Percentiles rank a stretch among this genome's conserved stretches.
phyloP scores from a whole-genome alignment of 164 flowering plant species.

The Tinospora cordifolia region DNA sequence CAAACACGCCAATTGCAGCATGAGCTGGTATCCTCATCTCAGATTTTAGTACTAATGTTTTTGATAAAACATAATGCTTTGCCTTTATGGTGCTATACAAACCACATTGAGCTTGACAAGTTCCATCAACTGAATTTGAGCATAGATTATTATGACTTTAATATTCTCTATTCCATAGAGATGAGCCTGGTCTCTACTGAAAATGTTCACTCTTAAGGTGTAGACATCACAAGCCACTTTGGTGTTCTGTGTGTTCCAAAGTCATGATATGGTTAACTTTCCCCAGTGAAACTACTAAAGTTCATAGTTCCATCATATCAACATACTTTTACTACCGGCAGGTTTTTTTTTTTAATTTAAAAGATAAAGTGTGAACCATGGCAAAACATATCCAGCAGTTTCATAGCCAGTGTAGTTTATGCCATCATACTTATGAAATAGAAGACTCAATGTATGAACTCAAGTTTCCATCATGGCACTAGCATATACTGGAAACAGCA shows the following conservation, averaged over 20 bases:
- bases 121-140: too few relatives aligned
- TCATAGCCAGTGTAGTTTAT: neutral
- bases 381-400: neutral
- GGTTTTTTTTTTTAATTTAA: too few relatives aligned
- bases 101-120: too few relatives aligned
- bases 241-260: too few relatives aligned
- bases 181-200: too few relatives aligned
- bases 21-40: conserved; percentile 53
- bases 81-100: neutral
- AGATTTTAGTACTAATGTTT: neutral
- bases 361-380: too few relatives aligned
- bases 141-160: too few relatives aligned
- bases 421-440: neutral
- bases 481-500: neutral
- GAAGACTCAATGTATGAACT: too few relatives aligned
- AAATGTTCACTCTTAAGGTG: too few relatives aligned
- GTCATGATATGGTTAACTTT: too few relatives aligned
- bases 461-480: neutral
- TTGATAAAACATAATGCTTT: neutral
- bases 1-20: conserved; percentile 61
- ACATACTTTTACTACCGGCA: neutral
- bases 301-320: neutral
- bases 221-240: too few relatives aligned
- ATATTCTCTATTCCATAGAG: neutral
- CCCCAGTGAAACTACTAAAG: too few relatives aligned